Conservation (phyloP, 2,329 filamentous ascomycete genomes). For the Fusarium dlaminii region DNA sequence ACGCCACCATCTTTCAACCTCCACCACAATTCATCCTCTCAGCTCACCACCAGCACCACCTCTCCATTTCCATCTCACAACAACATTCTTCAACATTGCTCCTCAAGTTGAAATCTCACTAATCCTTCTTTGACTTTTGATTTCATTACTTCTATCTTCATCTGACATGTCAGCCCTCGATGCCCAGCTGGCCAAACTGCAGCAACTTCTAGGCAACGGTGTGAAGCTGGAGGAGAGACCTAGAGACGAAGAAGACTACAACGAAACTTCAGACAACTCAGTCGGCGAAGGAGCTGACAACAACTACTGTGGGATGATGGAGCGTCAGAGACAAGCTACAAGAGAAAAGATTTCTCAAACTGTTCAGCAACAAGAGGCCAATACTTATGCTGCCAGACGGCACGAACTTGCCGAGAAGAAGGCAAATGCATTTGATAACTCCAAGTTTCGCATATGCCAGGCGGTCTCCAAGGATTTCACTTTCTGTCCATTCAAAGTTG, state of each 20-base stretch:
- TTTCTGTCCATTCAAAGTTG: slow-evolving; percentile 63
- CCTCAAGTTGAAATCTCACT: neutral
- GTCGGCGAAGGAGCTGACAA: neutral
- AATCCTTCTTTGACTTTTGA: neutral
- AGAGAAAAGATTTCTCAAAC: neutral
- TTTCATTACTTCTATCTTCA: neutral
- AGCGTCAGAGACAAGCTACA: neutral
- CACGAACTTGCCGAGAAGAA: slow-evolving; percentile 7
- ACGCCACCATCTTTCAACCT: neutral
- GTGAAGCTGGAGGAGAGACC: slow-evolving; percentile 28
- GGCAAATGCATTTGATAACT: slow-evolving; percentile 36
- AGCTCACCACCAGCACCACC: neutral
- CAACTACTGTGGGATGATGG: slow-evolving; percentile 1
- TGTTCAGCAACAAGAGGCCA: neutral
- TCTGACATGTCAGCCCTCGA: slow-evolving; percentile 30
- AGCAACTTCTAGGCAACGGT: slow-evolving; percentile 29
- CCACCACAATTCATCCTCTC: neutral
- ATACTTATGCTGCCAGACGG: slow-evolving; percentile 2
- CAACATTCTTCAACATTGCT: neutral
- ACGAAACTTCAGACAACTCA: neutral
- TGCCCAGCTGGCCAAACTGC: slow-evolving; percentile 37
- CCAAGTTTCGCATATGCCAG: slow-evolving; percentile 40
- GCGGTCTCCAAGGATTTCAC: slow-evolving; percentile 35
- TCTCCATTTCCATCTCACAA: neutral
- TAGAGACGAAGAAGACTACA: neutral